A percentile compares a stretch with the other conserved stretches of the same genome.
Conservation (phyloP, 1,284 basidiomycete genomes). For the Moniliophthora roreri region DNA sequence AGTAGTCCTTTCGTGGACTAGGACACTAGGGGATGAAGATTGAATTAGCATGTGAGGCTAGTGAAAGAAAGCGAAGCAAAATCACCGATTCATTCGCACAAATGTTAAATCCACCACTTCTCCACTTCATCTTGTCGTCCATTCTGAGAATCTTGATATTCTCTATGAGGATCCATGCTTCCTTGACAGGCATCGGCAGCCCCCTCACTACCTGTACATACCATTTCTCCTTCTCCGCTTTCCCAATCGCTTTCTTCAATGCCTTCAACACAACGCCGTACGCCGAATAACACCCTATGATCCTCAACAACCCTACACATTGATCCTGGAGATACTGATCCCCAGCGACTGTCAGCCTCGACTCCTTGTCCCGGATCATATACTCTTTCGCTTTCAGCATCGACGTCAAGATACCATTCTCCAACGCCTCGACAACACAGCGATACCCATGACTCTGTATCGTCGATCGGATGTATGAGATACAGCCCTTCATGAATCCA, state of each 20-base stretch:
- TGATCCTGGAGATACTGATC: background rate
- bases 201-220: too few relatives aligned
- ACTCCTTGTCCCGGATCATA: background rate
- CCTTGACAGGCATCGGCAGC: background rate
- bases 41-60: background rate
- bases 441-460: background rate
- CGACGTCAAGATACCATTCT: background rate
- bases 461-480: background rate
- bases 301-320: background rate
- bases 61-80: background rate
- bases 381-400: background rate
- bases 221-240: background rate
- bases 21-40: background rate
- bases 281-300: background rate
- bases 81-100: background rate
- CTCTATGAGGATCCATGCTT: background rate
- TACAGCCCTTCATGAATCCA: slow-evolving; percentile 1
- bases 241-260: background rate
- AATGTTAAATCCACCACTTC: too few relatives aligned
- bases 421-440: background rate
- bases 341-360: background rate
- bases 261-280: background rate
- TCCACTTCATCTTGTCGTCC: background rate
- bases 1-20: background rate
- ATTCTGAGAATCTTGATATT: background rate